Conservation (phyloP, 108 stramenopile species). For the Parietichytrium sp. region DNA sequence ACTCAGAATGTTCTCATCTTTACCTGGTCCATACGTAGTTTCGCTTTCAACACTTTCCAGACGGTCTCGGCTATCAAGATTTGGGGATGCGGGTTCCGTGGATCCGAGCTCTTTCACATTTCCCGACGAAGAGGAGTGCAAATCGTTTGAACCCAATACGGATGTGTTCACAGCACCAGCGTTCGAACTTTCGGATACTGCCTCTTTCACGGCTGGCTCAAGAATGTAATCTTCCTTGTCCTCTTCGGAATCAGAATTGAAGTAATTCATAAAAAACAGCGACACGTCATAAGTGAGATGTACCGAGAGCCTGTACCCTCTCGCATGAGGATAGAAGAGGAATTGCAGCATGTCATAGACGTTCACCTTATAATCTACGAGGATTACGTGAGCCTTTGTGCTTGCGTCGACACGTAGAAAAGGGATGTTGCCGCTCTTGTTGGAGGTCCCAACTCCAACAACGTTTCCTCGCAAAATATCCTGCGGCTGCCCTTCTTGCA, state of each 20-base stretch:
- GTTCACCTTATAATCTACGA: constrained; percentile 33
- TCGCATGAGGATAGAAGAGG: constrained; percentile 1
- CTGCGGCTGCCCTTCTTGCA: background rate
- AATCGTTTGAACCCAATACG: no score
- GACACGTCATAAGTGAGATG: constrained; percentile 16
- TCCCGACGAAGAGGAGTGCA: no score
- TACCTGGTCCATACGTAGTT: no score
- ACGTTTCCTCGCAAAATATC: constrained; percentile 28
- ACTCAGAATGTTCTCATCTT: no score
- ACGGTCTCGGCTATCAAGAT: no score
- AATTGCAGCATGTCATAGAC: constrained; percentile 24
- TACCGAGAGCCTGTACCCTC: background rate
- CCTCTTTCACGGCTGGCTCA: no score
- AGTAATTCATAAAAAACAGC: constrained; percentile 16
- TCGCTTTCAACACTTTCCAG: no score
- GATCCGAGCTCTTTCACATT: no score
- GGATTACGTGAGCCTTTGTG: background rate
- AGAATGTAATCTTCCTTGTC: no score
- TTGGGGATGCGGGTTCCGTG: no score
- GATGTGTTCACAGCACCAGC: no score
- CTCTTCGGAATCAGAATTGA: constrained; percentile 8
- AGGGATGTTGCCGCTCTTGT: background rate
- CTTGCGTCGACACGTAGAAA: background rate
- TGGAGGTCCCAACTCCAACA: background rate
- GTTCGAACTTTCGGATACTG: no score